A percentile compares a stretch with the other conserved stretches of the same genome.
Conservation (phyloP, 768 basidiomycete species). For the Amanita subjunquillea region DNA sequence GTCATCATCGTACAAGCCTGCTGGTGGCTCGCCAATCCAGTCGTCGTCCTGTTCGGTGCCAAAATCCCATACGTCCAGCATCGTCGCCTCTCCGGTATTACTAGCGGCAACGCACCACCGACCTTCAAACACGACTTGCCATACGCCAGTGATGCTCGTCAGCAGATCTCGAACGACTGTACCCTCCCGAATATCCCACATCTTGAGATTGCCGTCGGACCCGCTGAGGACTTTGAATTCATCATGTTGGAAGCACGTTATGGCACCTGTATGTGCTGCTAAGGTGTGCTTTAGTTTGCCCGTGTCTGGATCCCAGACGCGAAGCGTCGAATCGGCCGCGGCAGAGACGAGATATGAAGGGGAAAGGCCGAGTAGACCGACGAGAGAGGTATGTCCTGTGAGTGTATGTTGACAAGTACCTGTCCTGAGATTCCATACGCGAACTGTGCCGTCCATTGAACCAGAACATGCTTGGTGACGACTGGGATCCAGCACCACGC, state of each 20-base stretch:
- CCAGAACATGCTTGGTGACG: conserved; percentile 93
- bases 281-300: conserved; percentile 76
- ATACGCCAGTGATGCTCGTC: conserved; percentile 88
- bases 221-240: conserved; percentile 96
- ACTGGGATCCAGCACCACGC: conserved; percentile 79
- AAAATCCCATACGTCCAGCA: conserved; percentile 88
- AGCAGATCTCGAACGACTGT: conserved; percentile 79
- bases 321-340: conserved; percentile 90
- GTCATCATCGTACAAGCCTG: conserved; percentile 66
- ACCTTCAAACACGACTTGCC: conserved; percentile 96
- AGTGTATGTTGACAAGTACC: conserved; percentile 76
- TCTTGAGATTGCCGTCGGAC: conserved; percentile 91
- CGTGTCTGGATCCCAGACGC: conserved; percentile 87
- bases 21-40: conserved; percentile 73
- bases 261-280: conserved; percentile 91
- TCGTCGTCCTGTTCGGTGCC: conserved; percentile 64
- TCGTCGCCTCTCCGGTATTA: conserved; percentile 66
- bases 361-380: conserved; percentile 86
- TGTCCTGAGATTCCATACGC: conserved; percentile 82
- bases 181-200: conserved; percentile 94
- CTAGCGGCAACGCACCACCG: conserved; percentile 93
- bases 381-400: conserved; percentile 88
- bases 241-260: conserved; percentile 98
- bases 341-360: conserved; percentile 89
- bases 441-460: conserved; percentile 96